Evolutionary conservation across 169 alveolate species (phyloP), one percentile per base, ranked within the genome.

Genomic region (Amoebophrya sp.): DNA sequence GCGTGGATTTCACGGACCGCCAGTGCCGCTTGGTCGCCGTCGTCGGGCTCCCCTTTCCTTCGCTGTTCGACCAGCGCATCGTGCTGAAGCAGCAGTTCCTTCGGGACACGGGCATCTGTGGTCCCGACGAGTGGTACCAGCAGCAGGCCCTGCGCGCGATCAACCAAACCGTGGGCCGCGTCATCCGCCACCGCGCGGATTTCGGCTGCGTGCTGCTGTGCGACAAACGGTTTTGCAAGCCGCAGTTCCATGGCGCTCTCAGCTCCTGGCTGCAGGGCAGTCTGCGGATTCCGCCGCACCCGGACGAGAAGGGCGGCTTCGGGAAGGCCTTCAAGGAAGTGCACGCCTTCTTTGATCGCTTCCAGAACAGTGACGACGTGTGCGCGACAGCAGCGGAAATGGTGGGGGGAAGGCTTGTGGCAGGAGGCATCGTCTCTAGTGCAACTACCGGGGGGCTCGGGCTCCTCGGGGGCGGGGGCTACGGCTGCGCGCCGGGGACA

Each of bases 141-240:
- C 95, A 96, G 90, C 97, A 97, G 93, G 99, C 99, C 2, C 96
- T 97, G 43, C 94, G 99, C 92, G 98, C 99, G 26, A 97, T 96
- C 40, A 98, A 98, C 94, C 98, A 98, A 93, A 98, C 99, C 2
- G 94, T 98, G 31, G 99, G 99, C 38, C 96, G 99, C 92, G 98
- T 97, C 40, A 96, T 98, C 40, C 94, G 99, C 89, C 99, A 98
- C 94, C 94, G 92, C 58, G 91, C 96, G 88, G 99, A 98, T 92
- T 98, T 96, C 92, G 99, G 99, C 41, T 93, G 95, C 26, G 95
- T 98, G 41, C 92, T 97, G 48, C 95, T 97, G 67, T 94, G 97
- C 42, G 99, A 98, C 93, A 94, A 95, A 88, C 94, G 99, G 90
- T 98, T 2, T 20, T 15, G 40, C 88, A n/a, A 42, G 15, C 41